These are phyloP conservation scores for Fraxinus floribunda DNA, from an alignment of 305 asterid genomes.

Conservation along the genomic window DNA sequence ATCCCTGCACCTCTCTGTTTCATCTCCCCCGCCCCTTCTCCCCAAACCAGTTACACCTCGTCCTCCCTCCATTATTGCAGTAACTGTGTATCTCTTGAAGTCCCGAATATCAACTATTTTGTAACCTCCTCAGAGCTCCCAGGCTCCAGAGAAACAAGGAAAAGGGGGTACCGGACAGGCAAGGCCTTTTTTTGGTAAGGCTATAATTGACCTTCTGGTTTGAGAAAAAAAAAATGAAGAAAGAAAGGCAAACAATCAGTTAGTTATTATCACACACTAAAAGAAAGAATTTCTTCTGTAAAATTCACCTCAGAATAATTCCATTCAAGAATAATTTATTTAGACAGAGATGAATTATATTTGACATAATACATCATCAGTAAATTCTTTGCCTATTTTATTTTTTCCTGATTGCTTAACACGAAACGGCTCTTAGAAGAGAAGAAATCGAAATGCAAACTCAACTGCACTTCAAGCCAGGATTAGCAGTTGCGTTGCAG, in stretches of 20 bases:
- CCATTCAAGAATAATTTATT: not conserved
- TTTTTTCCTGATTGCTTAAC: not conserved
- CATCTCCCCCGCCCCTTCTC: not conserved
- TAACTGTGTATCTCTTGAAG: not conserved
- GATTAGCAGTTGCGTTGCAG: slow-evolving; percentile 64
- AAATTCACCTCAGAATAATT: not conserved
- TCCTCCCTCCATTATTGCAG: not conserved
- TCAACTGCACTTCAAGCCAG: slow-evolving; percentile 46
- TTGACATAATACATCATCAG: not conserved
- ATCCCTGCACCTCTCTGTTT: too few species aligned
- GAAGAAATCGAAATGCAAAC: not conserved
- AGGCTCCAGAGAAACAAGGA: not conserved
- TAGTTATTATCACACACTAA: not conserved
- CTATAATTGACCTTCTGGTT: not conserved
- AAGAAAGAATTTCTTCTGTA: not conserved
- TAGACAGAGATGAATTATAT: slow-evolving; percentile 5
- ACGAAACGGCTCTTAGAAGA: not conserved
- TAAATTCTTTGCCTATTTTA: not conserved
- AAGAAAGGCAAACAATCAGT: not conserved
- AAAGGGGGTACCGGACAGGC: not conserved
- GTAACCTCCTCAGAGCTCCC: not conserved
- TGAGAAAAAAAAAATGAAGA: too few species aligned
- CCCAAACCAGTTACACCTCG: not conserved
- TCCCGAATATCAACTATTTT: not conserved
- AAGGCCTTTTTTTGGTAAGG: not conserved